Evolutionary conservation across 176 grass and related monocot genomes (phyloP), one percentile per base, ranked within the genome.

Genomic region (Echinochloa phyllopogon): DNA sequence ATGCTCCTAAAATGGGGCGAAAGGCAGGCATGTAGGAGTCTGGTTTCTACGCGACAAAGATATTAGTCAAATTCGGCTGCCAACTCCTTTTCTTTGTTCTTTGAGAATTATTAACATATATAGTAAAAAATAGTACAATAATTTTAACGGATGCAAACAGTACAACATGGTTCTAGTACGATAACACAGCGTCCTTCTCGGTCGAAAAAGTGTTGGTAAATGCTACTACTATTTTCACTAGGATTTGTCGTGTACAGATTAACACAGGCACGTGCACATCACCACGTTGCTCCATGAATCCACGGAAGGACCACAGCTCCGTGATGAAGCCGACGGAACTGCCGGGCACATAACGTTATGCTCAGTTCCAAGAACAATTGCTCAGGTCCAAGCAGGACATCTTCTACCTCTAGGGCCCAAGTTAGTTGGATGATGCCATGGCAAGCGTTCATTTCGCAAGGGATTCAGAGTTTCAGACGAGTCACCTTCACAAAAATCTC

Each of bases 371-470:
- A 37, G 20, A 69, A 25, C 23, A 57, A 37, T 23, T 42, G 12
- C 6, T 29, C 44, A 23, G 23, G 27, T 48, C 17, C 59, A 45
- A 16, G 52, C 52, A 61, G 65, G 73, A 55, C 39, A 24, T 7
- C 41, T 1, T 29, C 58, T 44, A 25, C 15, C 45, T 61, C 59
- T 29, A 3, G n/a, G 67, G 58, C 3, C 15, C 48, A 40, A 24
- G 72, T 41, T 69, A 3, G 71, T 12, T 44, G 55, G 17, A 65
- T 15, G 69, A 6, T 58, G 14, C 13, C 62, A 40, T 53, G 21
- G 16, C 37, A 65, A 55, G 7, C 77, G 81, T 81, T 87, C 17
- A 87, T 67, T 14, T 58, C 41, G 43, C 70, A 64, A 15, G 16
- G 20, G n/a, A 33, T 13, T 27, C 17, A 51, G 9, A 49, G n/a